phyloP scores from a whole-genome alignment of 768 basidiomycete species.

The Lactarius hengduanensis region DNA sequence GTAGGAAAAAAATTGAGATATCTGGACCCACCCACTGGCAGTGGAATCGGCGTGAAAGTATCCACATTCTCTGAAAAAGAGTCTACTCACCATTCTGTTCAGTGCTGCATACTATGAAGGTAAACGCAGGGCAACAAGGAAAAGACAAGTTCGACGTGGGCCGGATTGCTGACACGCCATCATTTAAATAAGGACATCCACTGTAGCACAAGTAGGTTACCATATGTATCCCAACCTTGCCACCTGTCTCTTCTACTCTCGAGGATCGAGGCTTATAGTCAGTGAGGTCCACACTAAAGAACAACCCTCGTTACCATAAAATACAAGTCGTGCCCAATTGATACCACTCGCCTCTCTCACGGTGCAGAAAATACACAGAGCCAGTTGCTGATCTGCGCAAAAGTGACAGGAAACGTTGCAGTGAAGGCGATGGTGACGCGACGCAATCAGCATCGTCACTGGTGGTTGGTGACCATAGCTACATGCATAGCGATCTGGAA shows the following conservation, averaged over 20 bases:
- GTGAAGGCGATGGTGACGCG: not conserved
- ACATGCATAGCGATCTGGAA: no score
- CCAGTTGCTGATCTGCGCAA: not conserved
- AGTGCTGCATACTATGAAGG: not conserved
- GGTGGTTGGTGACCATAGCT: no score
- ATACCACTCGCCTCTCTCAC: not conserved
- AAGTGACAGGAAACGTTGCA: not conserved
- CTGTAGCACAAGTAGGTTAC: not conserved
- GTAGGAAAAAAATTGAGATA: not conserved
- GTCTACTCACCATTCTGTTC: not conserved
- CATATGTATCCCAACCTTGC: no score
- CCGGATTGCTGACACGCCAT: no score
- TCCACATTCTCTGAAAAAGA: not conserved
- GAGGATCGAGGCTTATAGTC: not conserved
- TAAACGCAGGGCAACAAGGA: not conserved
- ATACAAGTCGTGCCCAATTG: not conserved
- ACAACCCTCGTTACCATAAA: not conserved
- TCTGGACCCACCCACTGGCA: not conserved
- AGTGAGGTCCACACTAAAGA: not conserved
- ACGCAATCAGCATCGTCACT: no score
- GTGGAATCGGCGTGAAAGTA: not conserved
- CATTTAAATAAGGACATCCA: not conserved
- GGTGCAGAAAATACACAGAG: not conserved
- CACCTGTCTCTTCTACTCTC: no score
- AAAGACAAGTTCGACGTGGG: not conserved